Base-by-base conservation (phyloP, 1,284 basidiomycete genomes). In the Moesziomyces globuligerus region DNA sequence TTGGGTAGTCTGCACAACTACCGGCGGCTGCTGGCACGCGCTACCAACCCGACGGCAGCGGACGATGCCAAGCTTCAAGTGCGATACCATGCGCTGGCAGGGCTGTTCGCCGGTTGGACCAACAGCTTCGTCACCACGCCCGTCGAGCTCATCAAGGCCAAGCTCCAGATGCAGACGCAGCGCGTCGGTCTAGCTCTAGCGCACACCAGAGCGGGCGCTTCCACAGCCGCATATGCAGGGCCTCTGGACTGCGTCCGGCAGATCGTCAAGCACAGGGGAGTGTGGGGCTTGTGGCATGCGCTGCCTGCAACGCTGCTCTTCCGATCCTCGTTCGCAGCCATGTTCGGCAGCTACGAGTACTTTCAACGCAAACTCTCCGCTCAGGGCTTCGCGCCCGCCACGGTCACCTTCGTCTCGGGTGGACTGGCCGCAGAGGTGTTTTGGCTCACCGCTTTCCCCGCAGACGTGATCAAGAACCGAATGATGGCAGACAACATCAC, bases 161-260 rank as follows among this genome's bases (percentile, higher is more conserved):
- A 91, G 76, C 85, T 92, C 17, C 90, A 91, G 79, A 86, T 92
- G 76, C 90, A 92, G 76, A 85, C 86, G 18, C 87, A 90, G 80
- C 85, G 86, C 53, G 83, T 32, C 80, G 84, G 15, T 75, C 40
- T 83, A 34, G 74, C 58, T 23, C 44, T 67, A 0, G 58, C 71
- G 9, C 49, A 60, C 4, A 34, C 43, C 11, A 10, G 38, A 6
- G 18, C 45, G 0, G 21, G 29, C 1, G 37, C 23, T 5, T 21
- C n/a, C 3, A 11, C 44, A 3, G 24, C 41, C 1, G 55, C 77
- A 17, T 83, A 75, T 60, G 55, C 50, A 0, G 81, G 83, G 0
- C 83, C 84, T 10, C 51, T 80, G 21, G 83, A 84, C 51, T 83
- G 82, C 56, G 74, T 79, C 6, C 54, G 55, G 20, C 77, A 84